Base-by-base conservation (phyloP, 768 basidiomycete species). In the Phylloporus sp. region DNA sequence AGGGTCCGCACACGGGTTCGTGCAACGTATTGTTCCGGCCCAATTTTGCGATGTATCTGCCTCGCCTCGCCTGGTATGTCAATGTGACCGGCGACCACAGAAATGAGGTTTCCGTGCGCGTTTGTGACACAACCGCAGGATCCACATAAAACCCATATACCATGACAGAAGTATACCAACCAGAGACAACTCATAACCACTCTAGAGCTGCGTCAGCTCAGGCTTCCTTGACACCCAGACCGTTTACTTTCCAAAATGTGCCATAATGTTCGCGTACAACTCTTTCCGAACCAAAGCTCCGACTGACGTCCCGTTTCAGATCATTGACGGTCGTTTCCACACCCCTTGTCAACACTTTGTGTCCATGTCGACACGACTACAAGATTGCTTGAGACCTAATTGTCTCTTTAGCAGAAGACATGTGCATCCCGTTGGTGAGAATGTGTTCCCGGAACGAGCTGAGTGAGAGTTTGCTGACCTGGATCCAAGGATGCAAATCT, bases 251-350 rank as follows among this genome's bases (percentile, higher is more conserved):
- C 50, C 49, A 15, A 57, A 49, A 88, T 88, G 87, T 89, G 87
- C 67, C 79, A 86, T 70, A 88, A 88, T 68, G 87, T 88, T 60
- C 44, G 82, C 73, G 34, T 55, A 28, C 52, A 28, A 36, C 36
- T 39, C 44, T 45, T 29, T 26, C 29, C n/a, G 23, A 34, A 43
- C 34, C n/a, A 26, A 23, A 15, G 22, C 54, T 50, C 32, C 39
- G 4, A 12, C 16, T 29, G 24, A 39, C 32, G 31, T 47, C 24
- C 42, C 28, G 27, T 40, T 52, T 31, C 58, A 90, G 87, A 76
- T 90, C 56, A 82, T 88, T 53, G 88, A 90, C 64, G 88, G 88
- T 49, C 81, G 86, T 57, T 86, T 75, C 68, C 80, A 88, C 70
- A 80, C 81, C 15, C 66, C 69, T 47, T 90, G 88, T 67, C 78